Evolutionary conservation across 371 early-diverging fungal species (phyloP).

Genomic region (Mortierella sp.): DNA sequence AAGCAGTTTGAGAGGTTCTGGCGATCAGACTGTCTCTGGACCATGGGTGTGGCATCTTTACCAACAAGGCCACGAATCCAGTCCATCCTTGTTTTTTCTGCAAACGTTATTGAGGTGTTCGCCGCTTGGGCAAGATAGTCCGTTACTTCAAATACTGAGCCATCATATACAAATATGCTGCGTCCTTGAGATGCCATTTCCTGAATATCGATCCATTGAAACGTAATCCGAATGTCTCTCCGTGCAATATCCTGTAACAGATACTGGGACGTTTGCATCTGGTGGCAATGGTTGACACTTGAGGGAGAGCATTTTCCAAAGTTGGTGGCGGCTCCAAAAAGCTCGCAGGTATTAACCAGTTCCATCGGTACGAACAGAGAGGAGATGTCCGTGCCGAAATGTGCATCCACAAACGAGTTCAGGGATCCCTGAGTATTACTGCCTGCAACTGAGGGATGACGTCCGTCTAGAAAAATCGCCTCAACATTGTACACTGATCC

Average conservation of each 20-base stretch:
- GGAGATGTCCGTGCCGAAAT: conserved; percentile 53
- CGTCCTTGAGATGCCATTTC: neutral
- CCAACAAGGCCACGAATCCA: conserved; percentile 53
- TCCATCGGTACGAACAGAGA: conserved; percentile 45
- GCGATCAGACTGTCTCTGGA: conserved; percentile 24
- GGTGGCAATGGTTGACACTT: conserved; percentile 27
- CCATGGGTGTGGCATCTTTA: conserved; percentile 53
- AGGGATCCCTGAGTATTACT: conserved; percentile 22
- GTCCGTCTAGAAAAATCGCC: conserved; percentile 33
- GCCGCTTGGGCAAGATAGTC: conserved; percentile 38
- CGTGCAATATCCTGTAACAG: conserved; percentile 2
- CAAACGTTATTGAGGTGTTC: conserved; percentile 17
- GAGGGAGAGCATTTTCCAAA: conserved; percentile 29
- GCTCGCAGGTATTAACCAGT: conserved; percentile 20
- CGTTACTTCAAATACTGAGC: conserved; percentile 53
- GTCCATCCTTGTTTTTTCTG: conserved; percentile 25
- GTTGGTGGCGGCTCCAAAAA: conserved; percentile 25
- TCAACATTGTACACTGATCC: conserved; percentile 57
- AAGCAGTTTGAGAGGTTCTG: conserved; percentile 62
- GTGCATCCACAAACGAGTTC: conserved; percentile 22
- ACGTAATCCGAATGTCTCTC: conserved; percentile 20
- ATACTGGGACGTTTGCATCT: conserved; percentile 17
- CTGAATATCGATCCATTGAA: conserved; percentile 24
- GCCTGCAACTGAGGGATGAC: conserved; percentile 43
- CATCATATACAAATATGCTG: conserved; percentile 54